Conservation (phyloP, 2,329 filamentous ascomycete species). For the Colletotrichum sp. region DNA sequence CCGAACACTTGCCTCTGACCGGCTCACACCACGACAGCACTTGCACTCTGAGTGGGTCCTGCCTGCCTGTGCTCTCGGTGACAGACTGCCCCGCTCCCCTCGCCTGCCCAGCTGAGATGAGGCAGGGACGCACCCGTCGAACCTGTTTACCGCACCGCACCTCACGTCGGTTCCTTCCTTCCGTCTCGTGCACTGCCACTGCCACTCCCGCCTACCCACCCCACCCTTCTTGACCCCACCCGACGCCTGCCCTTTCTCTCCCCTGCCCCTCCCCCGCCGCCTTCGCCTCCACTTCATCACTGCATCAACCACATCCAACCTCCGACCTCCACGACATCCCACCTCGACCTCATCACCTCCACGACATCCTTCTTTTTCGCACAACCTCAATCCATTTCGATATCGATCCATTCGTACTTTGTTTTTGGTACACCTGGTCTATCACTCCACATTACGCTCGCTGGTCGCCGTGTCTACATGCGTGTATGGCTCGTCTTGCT, state of each 20-base stretch:
- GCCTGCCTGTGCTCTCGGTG: no score
- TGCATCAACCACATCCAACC: neutral
- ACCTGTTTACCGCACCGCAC: neutral
- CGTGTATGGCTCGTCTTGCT: neutral
- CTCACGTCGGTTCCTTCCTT: neutral
- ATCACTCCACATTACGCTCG: neutral
- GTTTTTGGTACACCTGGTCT: neutral
- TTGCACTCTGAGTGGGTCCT: neutral
- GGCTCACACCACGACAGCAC: neutral
- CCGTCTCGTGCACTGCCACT: neutral
- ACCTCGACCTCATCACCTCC: neutral
- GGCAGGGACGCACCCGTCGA: neutral
- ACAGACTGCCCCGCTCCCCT: neutral
- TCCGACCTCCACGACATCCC: neutral
- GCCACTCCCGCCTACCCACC: no score
- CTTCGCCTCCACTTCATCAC: neutral
- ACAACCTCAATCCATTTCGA: neutral
- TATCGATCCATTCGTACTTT: neutral
- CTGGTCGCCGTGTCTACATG: neutral
- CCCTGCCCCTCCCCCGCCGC: neutral
- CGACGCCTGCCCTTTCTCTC: no score
- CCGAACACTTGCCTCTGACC: neutral
- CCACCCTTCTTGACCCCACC: no score
- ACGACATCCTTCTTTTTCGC: neutral
- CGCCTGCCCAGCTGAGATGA: neutral